Evolutionary conservation across 192 early-diverging fungal species (phyloP), one percentile per base, ranked within the genome.

Genomic region (Radiomyces spectabilis): DNA sequence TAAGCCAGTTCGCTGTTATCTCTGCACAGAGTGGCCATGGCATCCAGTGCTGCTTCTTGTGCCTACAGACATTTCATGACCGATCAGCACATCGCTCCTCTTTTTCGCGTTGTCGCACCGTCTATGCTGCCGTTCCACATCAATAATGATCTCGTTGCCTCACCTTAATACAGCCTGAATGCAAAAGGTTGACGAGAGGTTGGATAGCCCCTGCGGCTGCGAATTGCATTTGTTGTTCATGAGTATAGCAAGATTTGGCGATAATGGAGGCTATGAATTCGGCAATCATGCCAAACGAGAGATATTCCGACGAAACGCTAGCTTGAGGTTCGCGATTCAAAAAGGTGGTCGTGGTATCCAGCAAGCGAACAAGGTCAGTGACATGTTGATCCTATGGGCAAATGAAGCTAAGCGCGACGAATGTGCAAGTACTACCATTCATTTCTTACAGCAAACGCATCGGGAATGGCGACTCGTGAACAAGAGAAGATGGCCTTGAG

Each of bases 31-130:
- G 74, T 75, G 2, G 83, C 75, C n/a, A 92, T 56, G 0, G 87
- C 87, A 48, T 89, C 88, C 41, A 92, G 69, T 4, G 83, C 83
- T 4, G 87, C 81, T 66, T 92, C 86, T 55, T 92, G 88, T 8
- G 85, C 73, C 47, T 65, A 43, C 25, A 34, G 15, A 33, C n/a
- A n/a, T n/a, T n/a, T n/a, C n/a, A n/a, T n/a, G n/a, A n/a, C n/a
- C n/a, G n/a, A n/a, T n/a, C n/a, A n/a, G n/a, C n/a, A n/a, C n/a
- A n/a, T n/a, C n/a, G n/a, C n/a, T n/a, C n/a, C n/a, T n/a, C n/a
- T n/a, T n/a, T n/a, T n/a, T n/a, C n/a, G n/a, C n/a, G n/a, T n/a
- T n/a, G n/a, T n/a, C n/a, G n/a, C n/a, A n/a, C n/a, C n/a, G n/a
- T n/a, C n/a, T n/a, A n/a, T n/a, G n/a, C n/a, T n/a, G n/a, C n/a